These are phyloP conservation scores for Crassisporium funariophilum DNA, from an alignment of 768 basidiomycete genomes.

Conservation along the genomic window DNA sequence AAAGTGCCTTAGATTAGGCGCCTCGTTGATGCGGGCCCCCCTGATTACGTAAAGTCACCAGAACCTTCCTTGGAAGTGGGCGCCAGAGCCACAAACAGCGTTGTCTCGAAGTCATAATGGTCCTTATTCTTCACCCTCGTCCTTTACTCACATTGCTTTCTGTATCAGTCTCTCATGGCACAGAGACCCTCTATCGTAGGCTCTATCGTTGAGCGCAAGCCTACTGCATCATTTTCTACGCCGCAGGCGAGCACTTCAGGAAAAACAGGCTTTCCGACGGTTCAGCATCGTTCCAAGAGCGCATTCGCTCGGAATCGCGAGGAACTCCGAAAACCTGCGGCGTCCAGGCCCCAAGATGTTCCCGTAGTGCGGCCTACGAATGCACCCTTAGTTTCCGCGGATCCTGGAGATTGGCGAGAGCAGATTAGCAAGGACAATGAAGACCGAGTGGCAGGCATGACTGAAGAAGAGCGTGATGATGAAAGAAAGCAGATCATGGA, in stretches of 20 bases:
- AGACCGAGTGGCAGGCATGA: constrained; percentile 64
- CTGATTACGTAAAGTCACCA: constrained; percentile 26
- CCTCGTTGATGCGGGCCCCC: neutral
- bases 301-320: constrained; percentile 58
- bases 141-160: neutral
- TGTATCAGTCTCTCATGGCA: constrained; percentile 14
- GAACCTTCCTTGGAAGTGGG: constrained; percentile 14
- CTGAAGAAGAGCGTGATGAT: constrained; percentile 64
- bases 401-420: constrained; percentile 47
- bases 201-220: constrained; percentile 50
- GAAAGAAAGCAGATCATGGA: constrained; percentile 70
- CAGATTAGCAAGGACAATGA: constrained; percentile 72
- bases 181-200: constrained; percentile 36
- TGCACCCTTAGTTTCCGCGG: constrained; percentile 6
- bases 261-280: constrained; percentile 61
- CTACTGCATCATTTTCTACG: constrained; percentile 23
- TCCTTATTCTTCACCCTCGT: constrained; percentile 1
- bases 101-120: constrained; percentile 4
- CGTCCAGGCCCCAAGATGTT: constrained; percentile 24
- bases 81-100: neutral
- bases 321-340: constrained; percentile 27
- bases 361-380: constrained; percentile 25
- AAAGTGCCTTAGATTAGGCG: neutral
- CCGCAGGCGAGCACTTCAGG: constrained; percentile 30
- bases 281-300: constrained; percentile 65